A percentile compares a stretch with the other conserved stretches of the same genome.
These are phyloP conservation scores for Ajuga chamaepitys DNA, from an alignment of 257 asterid species.

Conservation along the genomic window DNA sequence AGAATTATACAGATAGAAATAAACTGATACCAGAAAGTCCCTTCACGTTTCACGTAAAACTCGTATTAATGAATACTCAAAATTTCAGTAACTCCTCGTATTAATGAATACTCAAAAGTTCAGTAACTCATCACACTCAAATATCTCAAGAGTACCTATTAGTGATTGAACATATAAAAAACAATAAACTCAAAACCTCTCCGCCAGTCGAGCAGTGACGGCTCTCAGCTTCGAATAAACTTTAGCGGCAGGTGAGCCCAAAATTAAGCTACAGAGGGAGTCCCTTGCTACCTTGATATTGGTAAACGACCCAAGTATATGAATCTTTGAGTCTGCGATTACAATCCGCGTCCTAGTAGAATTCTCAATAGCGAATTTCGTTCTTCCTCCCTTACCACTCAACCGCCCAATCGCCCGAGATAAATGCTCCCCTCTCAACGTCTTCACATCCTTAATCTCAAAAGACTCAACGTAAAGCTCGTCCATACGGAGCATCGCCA, in stretches of 20 bases:
- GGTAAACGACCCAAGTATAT: conserved; percentile 71
- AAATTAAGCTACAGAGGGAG: conserved; percentile 73
- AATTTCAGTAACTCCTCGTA: conserved; percentile 7
- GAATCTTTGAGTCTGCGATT: conserved; percentile 75
- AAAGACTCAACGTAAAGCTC: conserved; percentile 79
- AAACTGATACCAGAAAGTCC: neutral
- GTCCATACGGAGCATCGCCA: conserved; percentile 69
- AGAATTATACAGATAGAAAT: neutral
- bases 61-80: conserved; percentile 4
- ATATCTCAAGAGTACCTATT: conserved; percentile 1
- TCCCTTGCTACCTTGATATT: conserved; percentile 79
- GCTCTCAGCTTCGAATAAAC: conserved; percentile 86
- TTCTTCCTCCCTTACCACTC: conserved; percentile 90
- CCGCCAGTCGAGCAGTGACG: conserved; percentile 66
- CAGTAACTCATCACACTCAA: conserved; percentile 1
- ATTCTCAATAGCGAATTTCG: conserved; percentile 81
- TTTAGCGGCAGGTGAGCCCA: conserved; percentile 93
- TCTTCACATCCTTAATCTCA: conserved; percentile 89
- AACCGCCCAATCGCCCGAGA: conserved; percentile 81
- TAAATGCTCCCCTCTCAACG: conserved; percentile 74
- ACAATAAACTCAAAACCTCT: conserved; percentile 47
- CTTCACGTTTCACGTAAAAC: neutral
- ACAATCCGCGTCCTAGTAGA: conserved; percentile 80
- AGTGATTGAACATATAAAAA: neutral
- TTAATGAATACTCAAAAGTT: conserved; percentile 12